Percentiles rank a stretch among this genome's conserved stretches.
phyloP scores from a whole-genome alignment of 768 basidiomycete species.

The Amanita rimosa region DNA sequence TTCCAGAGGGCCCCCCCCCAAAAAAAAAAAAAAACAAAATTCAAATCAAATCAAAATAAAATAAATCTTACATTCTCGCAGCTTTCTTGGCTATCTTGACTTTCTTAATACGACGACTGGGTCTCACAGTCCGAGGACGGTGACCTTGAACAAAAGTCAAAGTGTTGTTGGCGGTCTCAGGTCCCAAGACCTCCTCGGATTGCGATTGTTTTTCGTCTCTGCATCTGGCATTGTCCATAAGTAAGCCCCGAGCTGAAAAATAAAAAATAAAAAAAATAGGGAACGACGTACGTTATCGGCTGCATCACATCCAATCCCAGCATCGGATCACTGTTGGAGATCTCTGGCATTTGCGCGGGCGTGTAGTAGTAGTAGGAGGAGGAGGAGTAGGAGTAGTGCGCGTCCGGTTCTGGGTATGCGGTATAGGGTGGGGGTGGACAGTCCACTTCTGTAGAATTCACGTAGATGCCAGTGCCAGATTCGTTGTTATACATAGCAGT shows the following conservation, averaged over 20 bases:
- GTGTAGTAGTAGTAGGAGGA: no score
- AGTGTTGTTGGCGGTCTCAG: neutral
- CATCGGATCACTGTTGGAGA: neutral
- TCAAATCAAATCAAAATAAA: no score
- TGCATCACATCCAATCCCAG: neutral
- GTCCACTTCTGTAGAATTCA: neutral
- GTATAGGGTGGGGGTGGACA: neutral
- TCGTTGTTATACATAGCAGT: neutral
- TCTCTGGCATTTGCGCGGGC: neutral
- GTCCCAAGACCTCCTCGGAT: no score
- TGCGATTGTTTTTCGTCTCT: no score
- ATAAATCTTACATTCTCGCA: neutral
- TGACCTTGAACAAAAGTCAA: neutral
- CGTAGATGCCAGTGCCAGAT: neutral
- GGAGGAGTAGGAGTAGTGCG: no score
- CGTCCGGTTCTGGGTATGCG: no score
- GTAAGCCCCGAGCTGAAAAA: neutral
- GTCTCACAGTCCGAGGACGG: neutral
- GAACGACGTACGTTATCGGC: neutral
- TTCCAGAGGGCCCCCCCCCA: no score
- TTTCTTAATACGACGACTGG: neutral
- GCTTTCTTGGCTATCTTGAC: neutral
- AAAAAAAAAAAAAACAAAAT: no score
- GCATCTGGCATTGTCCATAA: no score
- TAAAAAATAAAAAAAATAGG: neutral